Conservation (phyloP, 345 rosid genomes). For the Aquilaria sinensis region DNA sequence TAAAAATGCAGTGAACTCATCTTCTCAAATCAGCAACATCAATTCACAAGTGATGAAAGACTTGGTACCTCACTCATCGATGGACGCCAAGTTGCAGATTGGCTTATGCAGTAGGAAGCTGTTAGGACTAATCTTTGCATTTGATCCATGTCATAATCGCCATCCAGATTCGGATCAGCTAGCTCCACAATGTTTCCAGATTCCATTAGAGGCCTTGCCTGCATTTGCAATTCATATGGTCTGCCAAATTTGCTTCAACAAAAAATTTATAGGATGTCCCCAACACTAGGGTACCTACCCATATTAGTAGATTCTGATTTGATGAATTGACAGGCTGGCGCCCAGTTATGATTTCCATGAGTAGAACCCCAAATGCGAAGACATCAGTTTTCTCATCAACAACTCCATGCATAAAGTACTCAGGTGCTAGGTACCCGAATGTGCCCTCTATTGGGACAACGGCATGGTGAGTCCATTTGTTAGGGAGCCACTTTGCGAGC, state of each 20-base stretch:
- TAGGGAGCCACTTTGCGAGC: slow-evolving; percentile 92
- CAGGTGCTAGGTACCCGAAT: slow-evolving; percentile 97
- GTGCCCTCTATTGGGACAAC: slow-evolving; percentile 91
- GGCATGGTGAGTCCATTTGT: slow-evolving; percentile 90
- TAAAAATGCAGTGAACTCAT: not conserved
- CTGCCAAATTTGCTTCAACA: too few relatives aligned
- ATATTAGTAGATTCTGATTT: slow-evolving; percentile 66
- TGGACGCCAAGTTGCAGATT: slow-evolving; percentile 71
- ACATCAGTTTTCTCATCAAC: slow-evolving; percentile 95
- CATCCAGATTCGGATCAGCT: slow-evolving; percentile 60
- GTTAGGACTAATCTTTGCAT: slow-evolving; percentile 56
- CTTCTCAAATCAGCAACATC: not conserved
- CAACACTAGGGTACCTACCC: slow-evolving; percentile 39
- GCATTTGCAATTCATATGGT: not conserved
- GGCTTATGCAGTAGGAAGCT: slow-evolving; percentile 80
- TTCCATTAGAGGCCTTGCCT: slow-evolving; percentile 92
- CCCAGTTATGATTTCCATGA: slow-evolving; percentile 79
- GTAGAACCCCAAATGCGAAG: slow-evolving; percentile 81
- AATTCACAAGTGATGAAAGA: not conserved
- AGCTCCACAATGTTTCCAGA: slow-evolving; percentile 47
- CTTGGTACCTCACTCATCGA: slow-evolving; percentile 70
- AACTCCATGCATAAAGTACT: slow-evolving; percentile 91
- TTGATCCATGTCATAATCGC: slow-evolving; percentile 54
- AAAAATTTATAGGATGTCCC: too few relatives aligned
- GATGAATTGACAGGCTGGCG: slow-evolving; percentile 73